Base-by-base conservation (phyloP, 2,329 filamentous ascomycete genomes). In the Nigrospora oryzae region DNA sequence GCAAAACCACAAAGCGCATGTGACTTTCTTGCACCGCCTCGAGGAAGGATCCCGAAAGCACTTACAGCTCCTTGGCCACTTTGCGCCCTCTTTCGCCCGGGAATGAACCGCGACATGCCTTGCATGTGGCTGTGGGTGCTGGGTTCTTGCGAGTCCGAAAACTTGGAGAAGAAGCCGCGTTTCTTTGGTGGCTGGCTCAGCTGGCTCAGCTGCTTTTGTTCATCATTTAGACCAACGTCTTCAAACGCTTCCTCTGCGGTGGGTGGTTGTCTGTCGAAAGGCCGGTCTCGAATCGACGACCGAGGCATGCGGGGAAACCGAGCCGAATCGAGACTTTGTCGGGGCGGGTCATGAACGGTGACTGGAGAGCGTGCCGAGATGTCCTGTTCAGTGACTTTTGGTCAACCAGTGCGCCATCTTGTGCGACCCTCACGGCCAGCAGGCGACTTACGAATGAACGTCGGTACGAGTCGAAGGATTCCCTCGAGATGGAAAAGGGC, bases 401-500 rank as follows among this genome's bases (percentile, higher is more conserved):
- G 17, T 17, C 7, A n/a, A 35, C 28, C 36, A 5, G 23, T 28
- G 23, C 23, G 5, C 23, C 19, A 31, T 33, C 39, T 34, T 34
- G 39, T 34, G 12, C 11, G 33, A 11, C 42, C 36, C 15, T 6
- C 5, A 10, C 19, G 5, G 23, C 23, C 23, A 28, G 23, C 23
- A 28, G 2, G 5, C 23, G 13, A 73, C 84, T 55, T 77, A 95
- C 91, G 70, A 97, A 97, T 51, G 90, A 96, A 57, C 93, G 82
- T 51, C 93, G 78, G 67, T 97, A 97, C 3, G 90, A 95, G 63
- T 97, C 93, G 60, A 97, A 97, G 2, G 90, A 96, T 68, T 97
- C 93, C 57, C 91, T 80, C 34, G 90, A 95, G 62, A 97, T 97
- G 51, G 86, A 89, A 63, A 97, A 97, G 13, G 86, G 89, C 61